Evolutionary conservation across 129 eudicot genomes (phyloP), one percentile per base, ranked within the genome.

Genomic region (Pittosporum tobira): DNA sequence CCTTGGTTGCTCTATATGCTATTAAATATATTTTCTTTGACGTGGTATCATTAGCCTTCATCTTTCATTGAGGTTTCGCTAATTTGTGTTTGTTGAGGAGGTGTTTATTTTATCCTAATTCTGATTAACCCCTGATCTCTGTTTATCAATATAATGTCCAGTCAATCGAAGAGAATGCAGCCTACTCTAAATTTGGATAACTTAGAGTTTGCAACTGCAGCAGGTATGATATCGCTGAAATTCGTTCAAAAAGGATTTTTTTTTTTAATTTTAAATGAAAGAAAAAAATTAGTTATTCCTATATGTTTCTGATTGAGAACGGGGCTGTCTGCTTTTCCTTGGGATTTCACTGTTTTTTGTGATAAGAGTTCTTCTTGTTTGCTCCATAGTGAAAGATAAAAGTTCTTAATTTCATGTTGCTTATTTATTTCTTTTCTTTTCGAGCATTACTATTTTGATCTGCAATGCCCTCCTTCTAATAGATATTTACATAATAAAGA

Each of bases 81-180:
- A 46, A 22, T 55, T 13, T 59, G 34, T 61, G 56, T 44, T 16
- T n/a, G 0, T 23, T 48, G 13, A 16, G 28, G 42, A 30, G 23
- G 18, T 42, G 47, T 43, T 47, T 27, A 16, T 25, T 23, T 49
- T 48, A 25, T 25, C 42, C 28, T 51, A n/a, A 68, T 54, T 51
- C 30, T 47, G 18, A 23, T 65, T 38, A 36, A 49, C 46, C 12
- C 21, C 29, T 45, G 7, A 30, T 56, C 53, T 22, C 58, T 38
- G 21, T 40, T 64, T 34, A 57, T 36, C 40, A 10, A 48, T 54
- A 11, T 16, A 34, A 48, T 66, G 3, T 61, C 50, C 75, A 77
- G 88, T 49, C 83, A 95, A 53, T 85, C 93, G 25, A 89, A 89
- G 84, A 82, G 95, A 72, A 89, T 85, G 73, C 71, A 86, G 55